These are phyloP conservation scores for Colletotrichum tropicicola DNA, from an alignment of 2,329 filamentous ascomycete genomes.

Conservation along the genomic window DNA sequence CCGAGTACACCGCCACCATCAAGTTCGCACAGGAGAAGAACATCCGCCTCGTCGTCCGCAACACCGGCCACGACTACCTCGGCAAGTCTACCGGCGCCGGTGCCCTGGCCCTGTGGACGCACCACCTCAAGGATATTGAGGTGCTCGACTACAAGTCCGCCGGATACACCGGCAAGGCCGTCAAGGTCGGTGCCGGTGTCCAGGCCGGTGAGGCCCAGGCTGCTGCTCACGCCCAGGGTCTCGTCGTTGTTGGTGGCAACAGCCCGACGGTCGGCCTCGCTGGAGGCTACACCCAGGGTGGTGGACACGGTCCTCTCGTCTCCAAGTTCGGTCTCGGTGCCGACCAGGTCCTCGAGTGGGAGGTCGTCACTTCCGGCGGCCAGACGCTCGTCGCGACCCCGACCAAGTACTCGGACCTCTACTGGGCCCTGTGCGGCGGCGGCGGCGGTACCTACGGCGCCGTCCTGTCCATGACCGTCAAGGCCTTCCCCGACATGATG, in stretches of 20 bases:
- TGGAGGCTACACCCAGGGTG: slow-evolving; percentile 64
- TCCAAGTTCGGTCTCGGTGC: slow-evolving; percentile 59
- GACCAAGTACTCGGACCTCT: slow-evolving; percentile 56
- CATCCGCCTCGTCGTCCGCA: slow-evolving; percentile 50
- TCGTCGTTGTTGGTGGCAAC: slow-evolving; percentile 55
- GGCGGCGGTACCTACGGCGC: slow-evolving; percentile 62
- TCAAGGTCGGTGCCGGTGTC: slow-evolving; percentile 60
- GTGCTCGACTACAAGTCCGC: slow-evolving; percentile 35
- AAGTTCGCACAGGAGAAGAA: slow-evolving; percentile 49
- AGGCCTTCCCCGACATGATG: slow-evolving; percentile 37
- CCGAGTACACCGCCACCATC: slow-evolving; percentile 25
- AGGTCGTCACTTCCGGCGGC: slow-evolving; percentile 58
- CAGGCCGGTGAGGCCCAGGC: slow-evolving; percentile 51
- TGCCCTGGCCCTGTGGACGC: slow-evolving; percentile 48
- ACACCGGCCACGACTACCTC: slow-evolving; percentile 44
- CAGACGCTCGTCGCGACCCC: slow-evolving; percentile 50
- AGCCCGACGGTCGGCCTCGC: slow-evolving; percentile 60
- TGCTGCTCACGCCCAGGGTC: slow-evolving; percentile 45
- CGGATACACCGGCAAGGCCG: slow-evolving; percentile 55
- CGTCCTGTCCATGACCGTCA: slow-evolving; percentile 56
- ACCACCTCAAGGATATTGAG: slow-evolving; percentile 49
- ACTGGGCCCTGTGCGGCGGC: slow-evolving; percentile 63
- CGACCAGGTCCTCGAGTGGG: slow-evolving; percentile 60
- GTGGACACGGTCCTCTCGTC: slow-evolving; percentile 59
- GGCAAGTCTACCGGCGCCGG: slow-evolving; percentile 48